A percentile compares a stretch with the other conserved stretches of the same genome.
These are phyloP conservation scores for Lomentospora prolificans DNA, from an alignment of 2,329 filamentous ascomycete species.

Conservation along the genomic window DNA sequence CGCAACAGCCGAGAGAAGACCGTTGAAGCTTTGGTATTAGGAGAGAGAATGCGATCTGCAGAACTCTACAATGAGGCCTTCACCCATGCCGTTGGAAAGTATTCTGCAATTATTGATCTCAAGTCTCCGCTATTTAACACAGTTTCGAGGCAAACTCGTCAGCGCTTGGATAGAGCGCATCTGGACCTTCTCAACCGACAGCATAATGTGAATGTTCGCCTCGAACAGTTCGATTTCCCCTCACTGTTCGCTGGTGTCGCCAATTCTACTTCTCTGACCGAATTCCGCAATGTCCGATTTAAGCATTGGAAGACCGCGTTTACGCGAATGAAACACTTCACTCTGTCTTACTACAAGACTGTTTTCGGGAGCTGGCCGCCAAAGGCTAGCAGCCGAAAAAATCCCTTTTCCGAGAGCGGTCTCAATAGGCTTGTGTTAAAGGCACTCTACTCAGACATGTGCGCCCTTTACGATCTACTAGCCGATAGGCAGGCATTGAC, in stretches of 20 bases:
- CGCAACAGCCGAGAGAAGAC: conserved; percentile 78
- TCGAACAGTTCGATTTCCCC: conserved; percentile 88
- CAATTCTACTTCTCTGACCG: conserved; percentile 66
- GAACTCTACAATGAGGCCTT: conserved; percentile 86
- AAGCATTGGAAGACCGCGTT: conserved; percentile 75
- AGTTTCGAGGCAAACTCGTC: conserved; percentile 61
- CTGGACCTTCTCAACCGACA: conserved; percentile 69
- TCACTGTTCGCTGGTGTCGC: conserved; percentile 81
- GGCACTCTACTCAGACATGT: conserved; percentile 77
- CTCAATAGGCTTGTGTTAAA: conserved; percentile 76
- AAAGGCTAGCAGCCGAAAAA: conserved; percentile 85
- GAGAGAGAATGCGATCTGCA: conserved; percentile 74
- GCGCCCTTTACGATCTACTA: conserved; percentile 76
- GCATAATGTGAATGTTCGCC: conserved; percentile 56
- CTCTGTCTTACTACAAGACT: conserved; percentile 55
- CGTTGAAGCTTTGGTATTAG: conserved; percentile 78
- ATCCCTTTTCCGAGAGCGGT: conserved; percentile 74
- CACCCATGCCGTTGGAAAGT: conserved; percentile 81
- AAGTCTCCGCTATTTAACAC: conserved; percentile 59
- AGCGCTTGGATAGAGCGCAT: conserved; percentile 72
- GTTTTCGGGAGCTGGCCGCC: conserved; percentile 71
- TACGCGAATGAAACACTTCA: conserved; percentile 62
- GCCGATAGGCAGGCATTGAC: conserved; percentile 74
- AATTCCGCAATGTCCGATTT: conserved; percentile 72
- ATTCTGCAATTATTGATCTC: conserved; percentile 59